Evolutionary conservation across 805 yeast genomes (phyloP).

Genomic region (Tetrapisispora iriomotensis): DNA sequence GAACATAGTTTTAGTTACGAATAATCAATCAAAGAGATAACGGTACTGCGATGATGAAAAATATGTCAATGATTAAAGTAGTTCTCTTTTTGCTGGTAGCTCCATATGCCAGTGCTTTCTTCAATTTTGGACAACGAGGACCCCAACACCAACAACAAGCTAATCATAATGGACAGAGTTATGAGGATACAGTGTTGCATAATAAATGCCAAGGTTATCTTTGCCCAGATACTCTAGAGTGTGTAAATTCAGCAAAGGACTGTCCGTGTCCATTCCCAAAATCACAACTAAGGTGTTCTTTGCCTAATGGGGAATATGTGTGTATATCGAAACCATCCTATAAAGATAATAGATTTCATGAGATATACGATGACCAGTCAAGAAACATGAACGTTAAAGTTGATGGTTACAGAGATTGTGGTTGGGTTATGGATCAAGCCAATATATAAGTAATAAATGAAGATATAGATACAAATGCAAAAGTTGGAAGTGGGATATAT

Average conservation of each 20-base stretch:
- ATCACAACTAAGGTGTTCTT: conserved; percentile 69
- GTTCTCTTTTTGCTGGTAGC: neutral
- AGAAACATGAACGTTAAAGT: conserved; percentile 37
- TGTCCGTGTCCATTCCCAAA: conserved; percentile 91
- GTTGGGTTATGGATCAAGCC: conserved; percentile 53
- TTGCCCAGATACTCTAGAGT: conserved; percentile 74
- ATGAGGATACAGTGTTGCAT: conserved; percentile 31
- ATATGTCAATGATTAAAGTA: neutral
- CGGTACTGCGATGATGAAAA: no score
- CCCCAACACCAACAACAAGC: conserved; percentile 33
- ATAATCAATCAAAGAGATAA: no score
- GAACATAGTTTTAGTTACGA: no score
- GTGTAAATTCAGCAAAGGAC: conserved; percentile 57
- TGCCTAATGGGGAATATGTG: conserved; percentile 56
- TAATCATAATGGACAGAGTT: conserved; percentile 10
- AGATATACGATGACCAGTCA: conserved; percentile 36
- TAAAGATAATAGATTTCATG: conserved; percentile 29
- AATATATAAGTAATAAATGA: neutral
- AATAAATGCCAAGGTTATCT: conserved; percentile 53
- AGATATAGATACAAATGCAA: no score
- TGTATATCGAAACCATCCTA: conserved; percentile 79
- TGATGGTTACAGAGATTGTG: conserved; percentile 65
- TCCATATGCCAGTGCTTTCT: conserved; percentile 20
- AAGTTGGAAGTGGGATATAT: no score
- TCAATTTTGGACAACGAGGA: conserved; percentile 35